Base-by-base conservation (phyloP, 257 asterid species). In the Anisodus acutangulus region DNA sequence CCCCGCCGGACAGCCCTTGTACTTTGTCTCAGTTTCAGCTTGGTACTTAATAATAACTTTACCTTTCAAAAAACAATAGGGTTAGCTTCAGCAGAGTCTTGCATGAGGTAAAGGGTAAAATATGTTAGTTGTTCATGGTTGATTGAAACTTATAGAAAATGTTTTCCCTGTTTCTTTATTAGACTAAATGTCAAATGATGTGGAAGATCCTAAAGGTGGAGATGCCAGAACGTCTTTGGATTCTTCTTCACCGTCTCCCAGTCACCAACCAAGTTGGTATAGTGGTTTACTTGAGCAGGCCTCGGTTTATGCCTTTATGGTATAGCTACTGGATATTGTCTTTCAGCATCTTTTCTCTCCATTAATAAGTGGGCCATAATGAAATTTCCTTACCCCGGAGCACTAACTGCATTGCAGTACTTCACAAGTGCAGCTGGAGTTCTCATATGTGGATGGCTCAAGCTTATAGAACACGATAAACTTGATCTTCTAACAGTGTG, bases 331-430 rank as follows among this genome's bases (percentile, higher is more conserved):
- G 99, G 98, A 17, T 94, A 95, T 83, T 94, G 98, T 88, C 19
- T 95, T 69, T 94, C 99, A 9, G 99, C 98, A 43, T 94, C 98
- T 2, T 83, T 95, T 79, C 92, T 94, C 3, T 92, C 98, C 10
- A 95, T 95, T 86, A 95, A 93, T 79, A 93, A 94, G 88, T 95
- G 98, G 99, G 98, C 99, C 49, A 92, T 95, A 22, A 95, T 94
- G 99, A 95, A 90, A 89, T 95, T 95, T 69, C 99, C 98, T 3
- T 95, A 94, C 86, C 99, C 99, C 0, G 99, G 98, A 16, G 98
- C 99, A 16, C 89, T 95, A 74, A 95, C 98, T 2, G 98, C 99
- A 3, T 80, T 93, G 87, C 99, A 95, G 90, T 95, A 95, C 88
- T 92, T 94, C 86, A 94, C 98, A 17, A 94, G 99, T 88, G 92